Evolutionary conservation across 352 stramenopile species (phyloP), one percentile per base, ranked within the genome.

Genomic region (Phytophthora melonis): DNA sequence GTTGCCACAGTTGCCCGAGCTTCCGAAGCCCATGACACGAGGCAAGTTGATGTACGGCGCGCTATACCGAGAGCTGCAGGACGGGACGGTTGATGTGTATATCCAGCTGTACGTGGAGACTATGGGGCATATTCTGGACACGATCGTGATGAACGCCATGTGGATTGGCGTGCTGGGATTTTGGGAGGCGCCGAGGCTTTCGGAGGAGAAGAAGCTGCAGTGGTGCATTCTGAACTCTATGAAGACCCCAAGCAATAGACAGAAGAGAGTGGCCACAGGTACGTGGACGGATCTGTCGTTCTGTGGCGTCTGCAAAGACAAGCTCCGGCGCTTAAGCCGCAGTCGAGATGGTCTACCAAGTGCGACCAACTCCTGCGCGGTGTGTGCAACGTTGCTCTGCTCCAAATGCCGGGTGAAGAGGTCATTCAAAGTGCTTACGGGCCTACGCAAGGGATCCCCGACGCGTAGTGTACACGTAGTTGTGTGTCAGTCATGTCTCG

Each of bases 81-180:
- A 82, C 30, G 75, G 78, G 18, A 74, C 64, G 10, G 84, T 91
- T 21, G 82, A 90, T 34, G 63, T 91, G 32, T 89, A 86, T 63
- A 87, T 88, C 57, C 82, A 76, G 9, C 50, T 74, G 19, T 80
- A 74, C 4, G 74, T 87, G 47, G 80, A 89, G 56, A 69, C 67
- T 3, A 71, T 63, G 54, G 61, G 67, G 6, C 57, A 63, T 47
- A 65, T 78, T 19, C 53, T 74, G n/a, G 66, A 75, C 21, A 55
- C 67, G 3, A 50, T 75, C 10, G 66, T 72, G 30, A 64, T 72
- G 68, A 70, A 75, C 50, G 68, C 63, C 0, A 66, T 75, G 68
- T 75, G 68, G 68, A 50, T 66, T 32, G 45, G 43, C 0, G 54
- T 58, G 23, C 30, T 75, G 34, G 59, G 60, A 18, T 74, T 70